Conservation (phyloP, 768 basidiomycete species). For the Leucogyrophana mollusca region DNA sequence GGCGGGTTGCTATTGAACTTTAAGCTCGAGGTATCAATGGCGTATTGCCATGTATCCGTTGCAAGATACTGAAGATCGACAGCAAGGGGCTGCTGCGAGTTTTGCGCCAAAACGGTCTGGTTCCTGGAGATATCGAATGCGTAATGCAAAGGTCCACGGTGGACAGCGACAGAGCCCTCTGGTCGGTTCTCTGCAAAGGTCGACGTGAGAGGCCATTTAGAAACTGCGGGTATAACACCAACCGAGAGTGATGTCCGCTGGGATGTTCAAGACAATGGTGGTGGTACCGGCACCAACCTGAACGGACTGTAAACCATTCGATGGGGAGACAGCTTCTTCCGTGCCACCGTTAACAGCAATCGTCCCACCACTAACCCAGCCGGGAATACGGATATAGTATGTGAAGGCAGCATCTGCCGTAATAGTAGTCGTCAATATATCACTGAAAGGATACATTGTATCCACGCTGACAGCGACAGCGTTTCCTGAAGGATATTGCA, state of each 20-base stretch:
- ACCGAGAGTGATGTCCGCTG: conserved; percentile 48
- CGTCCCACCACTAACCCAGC: conserved; percentile 47
- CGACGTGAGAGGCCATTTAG: too few relatives aligned
- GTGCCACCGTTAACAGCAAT: conserved; percentile 36
- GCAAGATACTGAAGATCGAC: conserved; percentile 52
- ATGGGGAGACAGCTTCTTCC: conserved; percentile 36
- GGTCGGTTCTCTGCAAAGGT: conserved; percentile 42
- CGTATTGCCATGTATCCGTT: conserved; percentile 48
- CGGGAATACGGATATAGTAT: conserved; percentile 49
- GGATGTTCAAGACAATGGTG: conserved; percentile 42
- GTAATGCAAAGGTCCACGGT: conserved; percentile 54
- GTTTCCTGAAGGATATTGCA: conserved; percentile 34
- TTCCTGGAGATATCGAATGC: conserved; percentile 47
- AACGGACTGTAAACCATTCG: conserved; percentile 45
- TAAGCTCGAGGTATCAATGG: conserved; percentile 46
- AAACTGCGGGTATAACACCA: not conserved
- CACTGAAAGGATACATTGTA: conserved; percentile 52
- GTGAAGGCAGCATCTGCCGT: conserved; percentile 42
- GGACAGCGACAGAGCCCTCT: conserved; percentile 50
- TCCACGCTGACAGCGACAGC: conserved; percentile 42
- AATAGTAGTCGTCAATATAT: conserved; percentile 45
- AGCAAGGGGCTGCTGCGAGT: conserved; percentile 43
- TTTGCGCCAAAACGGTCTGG: conserved; percentile 36
- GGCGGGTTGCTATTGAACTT: conserved; percentile 36
- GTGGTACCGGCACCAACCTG: conserved; percentile 41